Evolutionary conservation across 805 yeast genomes (phyloP).

Genomic region (Metschnikowia lachancei): DNA sequence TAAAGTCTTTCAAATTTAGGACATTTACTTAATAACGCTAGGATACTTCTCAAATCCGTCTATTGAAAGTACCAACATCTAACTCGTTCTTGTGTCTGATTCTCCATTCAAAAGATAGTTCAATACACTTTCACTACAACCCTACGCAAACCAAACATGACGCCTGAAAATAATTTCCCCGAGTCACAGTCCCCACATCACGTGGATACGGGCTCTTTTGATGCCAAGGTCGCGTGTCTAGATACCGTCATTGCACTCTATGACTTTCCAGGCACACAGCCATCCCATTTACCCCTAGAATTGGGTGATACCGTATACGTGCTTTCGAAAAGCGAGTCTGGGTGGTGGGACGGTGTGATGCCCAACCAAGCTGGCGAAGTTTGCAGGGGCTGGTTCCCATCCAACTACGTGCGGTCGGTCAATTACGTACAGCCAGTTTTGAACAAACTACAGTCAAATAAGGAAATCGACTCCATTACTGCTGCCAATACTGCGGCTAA

Average conservation of each 20-base stretch:
- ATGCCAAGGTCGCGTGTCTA: conserved; percentile 32
- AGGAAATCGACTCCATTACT: conserved; percentile 42
- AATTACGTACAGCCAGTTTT: conserved; percentile 43
- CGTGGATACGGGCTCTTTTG: conserved; percentile 14
- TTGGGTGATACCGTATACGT: conserved; percentile 75
- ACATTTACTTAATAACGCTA: too few species aligned
- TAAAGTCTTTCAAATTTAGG: too few species aligned
- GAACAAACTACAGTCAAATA: conserved; percentile 36
- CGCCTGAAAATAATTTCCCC: neutral
- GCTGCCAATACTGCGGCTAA: conserved; percentile 49
- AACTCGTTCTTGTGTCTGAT: too few species aligned
- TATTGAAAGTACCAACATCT: too few species aligned
- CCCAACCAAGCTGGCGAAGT: conserved; percentile 37
- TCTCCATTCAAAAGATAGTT: too few species aligned
- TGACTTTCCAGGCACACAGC: conserved; percentile 52
- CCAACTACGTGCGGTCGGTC: conserved; percentile 51
- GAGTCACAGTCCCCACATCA: conserved; percentile 28
- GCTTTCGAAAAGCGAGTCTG: conserved; percentile 55
- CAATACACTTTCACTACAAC: too few species aligned
- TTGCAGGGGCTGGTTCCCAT: conserved; percentile 84
- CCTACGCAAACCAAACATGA: too few species aligned
- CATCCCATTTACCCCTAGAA: conserved; percentile 50
- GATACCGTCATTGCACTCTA: conserved; percentile 61
- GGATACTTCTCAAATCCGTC: too few species aligned
- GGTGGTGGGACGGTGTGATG: conserved; percentile 87